phyloP scores from a whole-genome alignment of 1,139 yeast species.

The Candida sanyaensis region DNA sequence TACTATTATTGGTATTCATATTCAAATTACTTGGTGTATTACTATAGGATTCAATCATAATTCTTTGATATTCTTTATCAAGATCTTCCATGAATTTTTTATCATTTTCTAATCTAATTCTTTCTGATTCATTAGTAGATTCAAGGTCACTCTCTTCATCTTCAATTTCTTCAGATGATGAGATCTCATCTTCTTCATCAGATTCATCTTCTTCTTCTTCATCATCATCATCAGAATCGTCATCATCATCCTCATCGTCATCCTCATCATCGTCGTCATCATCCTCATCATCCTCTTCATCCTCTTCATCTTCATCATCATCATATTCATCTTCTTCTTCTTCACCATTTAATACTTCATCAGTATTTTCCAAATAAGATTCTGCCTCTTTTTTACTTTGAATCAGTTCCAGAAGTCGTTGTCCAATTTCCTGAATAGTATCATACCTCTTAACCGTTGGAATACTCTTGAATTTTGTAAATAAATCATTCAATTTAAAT shows the following conservation, averaged over 20 bases:
- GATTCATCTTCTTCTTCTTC: conserved; percentile 18
- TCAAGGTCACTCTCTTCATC: conserved; percentile 13
- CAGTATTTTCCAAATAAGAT: conserved; percentile 17
- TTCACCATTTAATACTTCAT: conserved; percentile 14
- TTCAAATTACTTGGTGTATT: conserved; percentile 12
- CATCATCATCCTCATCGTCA: conserved; percentile 19
- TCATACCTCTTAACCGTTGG: conserved; percentile 37
- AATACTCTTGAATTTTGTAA: conserved; percentile 24
- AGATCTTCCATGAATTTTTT: conserved; percentile 50
- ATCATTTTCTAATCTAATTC: conserved; percentile 33
- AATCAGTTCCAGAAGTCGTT: conserved; percentile 32
- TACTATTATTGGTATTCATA: conserved; percentile 4
- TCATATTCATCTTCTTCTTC: conserved; percentile 21
- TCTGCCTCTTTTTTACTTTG: conserved; percentile 20
- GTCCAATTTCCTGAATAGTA: conserved; percentile 43
- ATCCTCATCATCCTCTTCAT: conserved; percentile 21
- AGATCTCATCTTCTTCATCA: conserved; percentile 15
- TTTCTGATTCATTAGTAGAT: conserved; percentile 15
- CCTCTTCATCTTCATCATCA: conserved; percentile 20
- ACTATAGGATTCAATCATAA: conserved; percentile 52
- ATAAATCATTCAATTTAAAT: conserved; percentile 51
- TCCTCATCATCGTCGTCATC: conserved; percentile 23
- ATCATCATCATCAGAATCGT: conserved; percentile 16
- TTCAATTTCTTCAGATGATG: conserved; percentile 13
- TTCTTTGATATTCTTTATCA: conserved; percentile 53